Evolutionary conservation across 2,329 filamentous ascomycete species (phyloP).

Genomic region (Balansia obtecta): DNA sequence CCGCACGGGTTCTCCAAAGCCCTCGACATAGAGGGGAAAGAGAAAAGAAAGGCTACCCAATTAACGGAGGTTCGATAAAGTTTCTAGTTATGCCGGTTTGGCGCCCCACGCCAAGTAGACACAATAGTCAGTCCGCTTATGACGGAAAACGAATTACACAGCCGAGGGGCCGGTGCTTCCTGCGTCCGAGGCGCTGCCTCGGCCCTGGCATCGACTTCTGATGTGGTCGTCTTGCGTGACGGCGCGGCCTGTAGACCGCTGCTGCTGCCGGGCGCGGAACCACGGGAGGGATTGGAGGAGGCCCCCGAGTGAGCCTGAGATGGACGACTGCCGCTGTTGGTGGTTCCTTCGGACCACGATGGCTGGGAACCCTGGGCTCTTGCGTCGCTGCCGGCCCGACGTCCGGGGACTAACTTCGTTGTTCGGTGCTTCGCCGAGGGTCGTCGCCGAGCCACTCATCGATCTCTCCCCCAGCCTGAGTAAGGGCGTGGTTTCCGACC

Average conservation of each 20-base stretch:
- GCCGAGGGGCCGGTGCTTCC: constrained; percentile 13
- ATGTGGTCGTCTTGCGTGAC: constrained; percentile 1
- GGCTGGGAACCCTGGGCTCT: constrained; percentile 49
- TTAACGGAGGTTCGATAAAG: not conserved
- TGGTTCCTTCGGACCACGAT: constrained; percentile 40
- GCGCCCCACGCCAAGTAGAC: not conserved
- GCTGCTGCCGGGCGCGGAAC: constrained; percentile 25
- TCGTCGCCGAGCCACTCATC: constrained; percentile 15
- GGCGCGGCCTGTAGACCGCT: constrained; percentile 7
- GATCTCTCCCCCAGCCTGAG: constrained; percentile 21
- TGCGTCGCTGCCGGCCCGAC: constrained; percentile 34
- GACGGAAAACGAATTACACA: constrained; percentile 17
- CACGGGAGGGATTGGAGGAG: constrained; percentile 41
- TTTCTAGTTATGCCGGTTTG: not conserved
- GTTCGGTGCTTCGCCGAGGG: constrained; percentile 16
- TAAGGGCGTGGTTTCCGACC: constrained; percentile 28
- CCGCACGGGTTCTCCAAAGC: not conserved
- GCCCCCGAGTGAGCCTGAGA: constrained; percentile 38
- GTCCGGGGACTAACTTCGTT: constrained; percentile 18
- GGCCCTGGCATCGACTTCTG: no score
- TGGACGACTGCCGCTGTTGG: constrained; percentile 24
- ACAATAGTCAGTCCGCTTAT: not conserved
- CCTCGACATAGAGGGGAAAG: not conserved
- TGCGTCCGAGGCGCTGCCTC: not conserved
- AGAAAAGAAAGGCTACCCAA: not conserved